phyloP scores from a whole-genome alignment of 2,329 filamentous ascomycete species.

The Rutstroemia sp. region DNA sequence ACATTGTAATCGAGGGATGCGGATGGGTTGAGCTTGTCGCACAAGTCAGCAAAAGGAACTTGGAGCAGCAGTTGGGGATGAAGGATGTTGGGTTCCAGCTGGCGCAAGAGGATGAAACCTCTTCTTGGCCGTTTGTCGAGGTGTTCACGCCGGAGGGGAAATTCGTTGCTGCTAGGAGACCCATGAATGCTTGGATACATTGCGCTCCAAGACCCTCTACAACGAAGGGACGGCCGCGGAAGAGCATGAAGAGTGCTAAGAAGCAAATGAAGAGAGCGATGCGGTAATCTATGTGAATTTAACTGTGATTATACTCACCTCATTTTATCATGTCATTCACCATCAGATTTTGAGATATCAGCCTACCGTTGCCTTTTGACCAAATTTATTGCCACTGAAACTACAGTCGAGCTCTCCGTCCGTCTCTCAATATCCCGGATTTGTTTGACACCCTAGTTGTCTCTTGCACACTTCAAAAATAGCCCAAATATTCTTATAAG shows the following conservation, averaged over 20 bases:
- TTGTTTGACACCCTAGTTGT: no score
- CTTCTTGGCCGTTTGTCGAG: slow-evolving; percentile 65
- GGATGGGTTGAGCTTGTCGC: slow-evolving; percentile 88
- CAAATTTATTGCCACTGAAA: no score
- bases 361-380: no score
- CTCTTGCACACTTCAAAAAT: no score
- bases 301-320: neutral
- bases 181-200: slow-evolving; percentile 64
- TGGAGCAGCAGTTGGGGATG: neutral
- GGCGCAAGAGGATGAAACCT: slow-evolving; percentile 17
- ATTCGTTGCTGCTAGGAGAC: slow-evolving; percentile 59
- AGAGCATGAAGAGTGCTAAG: slow-evolving; percentile 61
- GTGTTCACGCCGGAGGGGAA: slow-evolving; percentile 81
- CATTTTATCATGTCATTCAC: neutral
- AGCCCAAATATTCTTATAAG: no score
- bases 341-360: neutral
- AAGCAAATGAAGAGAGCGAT: slow-evolving; percentile 32
- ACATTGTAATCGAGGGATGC: slow-evolving; percentile 84
- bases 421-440: no score
- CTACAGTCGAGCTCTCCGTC: no score
- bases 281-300: neutral
- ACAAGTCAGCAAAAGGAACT: slow-evolving; percentile 60
- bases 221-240: slow-evolving; percentile 51
- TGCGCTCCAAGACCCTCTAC: slow-evolving; percentile 47
- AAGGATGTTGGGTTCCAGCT: neutral